phyloP scores from a whole-genome alignment of 805 yeast species.

The Starmerella vitae region DNA sequence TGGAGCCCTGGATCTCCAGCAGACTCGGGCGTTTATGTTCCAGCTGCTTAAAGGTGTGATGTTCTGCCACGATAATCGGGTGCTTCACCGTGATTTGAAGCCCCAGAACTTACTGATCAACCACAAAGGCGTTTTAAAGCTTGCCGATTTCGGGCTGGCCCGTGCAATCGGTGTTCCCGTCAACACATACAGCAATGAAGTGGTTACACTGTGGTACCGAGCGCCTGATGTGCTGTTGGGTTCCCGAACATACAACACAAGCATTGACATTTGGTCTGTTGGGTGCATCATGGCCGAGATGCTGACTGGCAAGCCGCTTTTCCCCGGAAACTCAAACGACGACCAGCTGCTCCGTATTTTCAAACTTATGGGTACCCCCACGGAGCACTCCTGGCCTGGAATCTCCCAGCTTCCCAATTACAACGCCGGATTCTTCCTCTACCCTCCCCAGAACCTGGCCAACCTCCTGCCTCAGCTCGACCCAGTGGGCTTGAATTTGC shows the following conservation, averaged over 20 bases:
- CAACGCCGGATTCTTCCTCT: slow-evolving; percentile 68
- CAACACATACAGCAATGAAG: slow-evolving; percentile 93
- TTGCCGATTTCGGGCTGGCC: slow-evolving; percentile 95
- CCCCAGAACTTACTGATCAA: slow-evolving; percentile 90
- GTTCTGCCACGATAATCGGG: slow-evolving; percentile 75
- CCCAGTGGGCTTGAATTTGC: slow-evolving; percentile 51
- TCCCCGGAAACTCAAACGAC: slow-evolving; percentile 92
- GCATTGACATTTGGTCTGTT: slow-evolving; percentile 97
- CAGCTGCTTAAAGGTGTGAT: slow-evolving; percentile 81
- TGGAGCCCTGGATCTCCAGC: slow-evolving; percentile 58
- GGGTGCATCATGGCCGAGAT: slow-evolving; percentile 97
- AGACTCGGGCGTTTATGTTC: slow-evolving; percentile 85
- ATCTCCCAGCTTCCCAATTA: slow-evolving; percentile 69
- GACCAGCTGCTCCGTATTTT: slow-evolving; percentile 88
- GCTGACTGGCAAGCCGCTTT: slow-evolving; percentile 95
- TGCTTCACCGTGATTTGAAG: slow-evolving; percentile 72
- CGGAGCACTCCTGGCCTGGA: slow-evolving; percentile 96
- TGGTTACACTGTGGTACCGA: slow-evolving; percentile 94
- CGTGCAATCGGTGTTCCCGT: slow-evolving; percentile 97
- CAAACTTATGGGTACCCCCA: slow-evolving; percentile 91
- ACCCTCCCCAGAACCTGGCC: slow-evolving; percentile 76
- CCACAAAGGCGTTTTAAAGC: slow-evolving; percentile 76
- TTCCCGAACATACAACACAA: slow-evolving; percentile 87
- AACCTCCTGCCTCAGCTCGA: slow-evolving; percentile 56
- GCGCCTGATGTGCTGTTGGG: slow-evolving; percentile 96